Evolutionary conservation across 148 eudicot species (phyloP).

Genomic region (Spergularia bocconei): DNA sequence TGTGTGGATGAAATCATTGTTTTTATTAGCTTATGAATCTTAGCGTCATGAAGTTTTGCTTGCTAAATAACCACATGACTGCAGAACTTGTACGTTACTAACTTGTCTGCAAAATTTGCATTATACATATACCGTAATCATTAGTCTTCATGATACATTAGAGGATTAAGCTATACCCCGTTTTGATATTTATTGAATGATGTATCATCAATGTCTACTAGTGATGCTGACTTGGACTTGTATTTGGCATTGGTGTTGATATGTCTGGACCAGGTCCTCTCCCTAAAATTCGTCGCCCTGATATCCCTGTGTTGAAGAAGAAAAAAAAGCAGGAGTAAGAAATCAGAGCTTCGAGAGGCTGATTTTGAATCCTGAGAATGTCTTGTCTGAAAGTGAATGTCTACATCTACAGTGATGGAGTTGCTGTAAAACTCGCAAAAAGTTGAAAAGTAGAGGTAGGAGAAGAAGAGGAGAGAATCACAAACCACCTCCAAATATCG

Average conservation of each 20-base stretch:
- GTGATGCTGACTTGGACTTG: neutral
- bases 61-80: neutral
- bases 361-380: neutral
- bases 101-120: neutral
- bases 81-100: neutral
- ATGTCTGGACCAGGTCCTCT: neutral
- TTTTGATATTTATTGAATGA: too few species aligned
- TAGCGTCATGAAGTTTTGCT: neutral
- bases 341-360: neutral
- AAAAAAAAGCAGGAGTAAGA: neutral
- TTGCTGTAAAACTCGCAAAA: too few species aligned
- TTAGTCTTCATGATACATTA: neutral
- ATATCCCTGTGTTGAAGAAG: neutral
- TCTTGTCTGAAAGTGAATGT: neutral
- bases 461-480: neutral
- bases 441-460: neutral
- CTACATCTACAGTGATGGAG: too few species aligned
- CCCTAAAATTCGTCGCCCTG: slow-evolving; percentile 4
- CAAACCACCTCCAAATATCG: neutral
- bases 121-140: neutral
- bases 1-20: neutral
- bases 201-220: neutral
- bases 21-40: neutral
- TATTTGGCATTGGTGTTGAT: slow-evolving; percentile 14
- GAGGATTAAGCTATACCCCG: neutral